A percentile compares a stretch with the other conserved stretches of the same genome.
phyloP scores from a whole-genome alignment of 306 rosid genomes.

The Quercus gilva region DNA sequence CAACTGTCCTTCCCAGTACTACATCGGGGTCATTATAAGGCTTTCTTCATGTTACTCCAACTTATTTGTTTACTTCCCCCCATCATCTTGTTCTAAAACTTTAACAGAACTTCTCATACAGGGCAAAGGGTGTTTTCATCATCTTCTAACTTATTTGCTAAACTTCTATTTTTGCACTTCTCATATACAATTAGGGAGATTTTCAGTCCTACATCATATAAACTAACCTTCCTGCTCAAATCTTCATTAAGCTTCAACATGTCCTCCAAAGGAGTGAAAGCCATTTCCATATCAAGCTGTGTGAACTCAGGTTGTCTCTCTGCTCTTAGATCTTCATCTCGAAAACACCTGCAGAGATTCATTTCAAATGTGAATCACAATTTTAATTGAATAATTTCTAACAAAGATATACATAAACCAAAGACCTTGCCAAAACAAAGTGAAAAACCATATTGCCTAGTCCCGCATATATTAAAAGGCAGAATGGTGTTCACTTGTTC shows the following conservation, averaged over 20 bases:
- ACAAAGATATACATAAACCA: neutral
- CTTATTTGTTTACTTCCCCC: neutral
- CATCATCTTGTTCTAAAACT: neutral
- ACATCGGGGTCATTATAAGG: neutral
- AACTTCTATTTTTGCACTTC: neutral
- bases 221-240: conserved; percentile 79
- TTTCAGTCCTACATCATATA: conserved; percentile 3
- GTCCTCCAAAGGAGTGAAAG: conserved; percentile 89
- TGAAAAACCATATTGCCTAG: neutral
- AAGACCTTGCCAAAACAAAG: neutral
- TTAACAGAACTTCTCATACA: neutral
- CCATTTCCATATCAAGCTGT: conserved; percentile 95
- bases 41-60: neutral
- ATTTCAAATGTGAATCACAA: conserved; percentile 5
- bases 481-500: neutral
- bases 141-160: neutral
- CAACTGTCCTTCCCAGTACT: neutral
- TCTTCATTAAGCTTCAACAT: conserved; percentile 90
- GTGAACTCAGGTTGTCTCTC: conserved; percentile 98
- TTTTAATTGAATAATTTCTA: neutral
- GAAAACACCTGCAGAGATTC: conserved; percentile 64
- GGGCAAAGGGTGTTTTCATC: neutral
- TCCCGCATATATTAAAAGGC: neutral
- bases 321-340: conserved; percentile 97
- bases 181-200: conserved; percentile 1